These are phyloP conservation scores for Grosmannia serpens DNA, from an alignment of 2,329 filamentous ascomycete species.

Conservation along the genomic window DNA sequence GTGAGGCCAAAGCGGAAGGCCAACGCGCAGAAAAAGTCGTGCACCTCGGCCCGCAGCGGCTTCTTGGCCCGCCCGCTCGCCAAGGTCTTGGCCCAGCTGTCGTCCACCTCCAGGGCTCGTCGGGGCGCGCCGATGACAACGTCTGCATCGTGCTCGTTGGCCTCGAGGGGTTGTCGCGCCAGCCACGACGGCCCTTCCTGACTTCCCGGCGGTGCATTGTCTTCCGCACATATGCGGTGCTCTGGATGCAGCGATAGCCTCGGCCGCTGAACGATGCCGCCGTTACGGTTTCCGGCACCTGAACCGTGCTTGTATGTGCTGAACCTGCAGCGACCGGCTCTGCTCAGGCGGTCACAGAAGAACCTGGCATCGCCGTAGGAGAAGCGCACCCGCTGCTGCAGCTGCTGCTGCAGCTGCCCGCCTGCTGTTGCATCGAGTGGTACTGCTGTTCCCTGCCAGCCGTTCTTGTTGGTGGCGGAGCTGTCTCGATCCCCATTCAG, in stretches of 20 bases:
- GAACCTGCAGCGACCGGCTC: constrained; percentile 12
- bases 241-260: constrained; percentile 19
- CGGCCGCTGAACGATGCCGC: constrained; percentile 18
- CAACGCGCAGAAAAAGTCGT: constrained; percentile 16
- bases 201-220: background rate
- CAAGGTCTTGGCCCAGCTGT: constrained; percentile 9
- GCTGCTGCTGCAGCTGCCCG: background rate
- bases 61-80: background rate
- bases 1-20: constrained; percentile 18
- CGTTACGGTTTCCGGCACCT: constrained; percentile 11
- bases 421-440: background rate
- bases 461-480: background rate
- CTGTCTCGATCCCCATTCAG: constrained; percentile 12
- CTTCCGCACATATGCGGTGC: constrained; percentile 11
- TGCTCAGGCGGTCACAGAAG: constrained; percentile 18
- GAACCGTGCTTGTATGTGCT: background rate
- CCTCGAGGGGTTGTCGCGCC: background rate
- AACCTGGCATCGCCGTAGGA: constrained; percentile 18
- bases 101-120: constrained; percentile 7
- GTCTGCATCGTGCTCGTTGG: constrained; percentile 7
- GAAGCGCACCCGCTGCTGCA: constrained; percentile 16
- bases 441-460: background rate
- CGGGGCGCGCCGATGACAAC: constrained; percentile 9
- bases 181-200: constrained; percentile 2
- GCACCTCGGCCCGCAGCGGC: constrained; percentile 7